These are phyloP conservation scores for Vanilla planifolia DNA, from an alignment of 106 monocot species.

Conservation along the genomic window DNA sequence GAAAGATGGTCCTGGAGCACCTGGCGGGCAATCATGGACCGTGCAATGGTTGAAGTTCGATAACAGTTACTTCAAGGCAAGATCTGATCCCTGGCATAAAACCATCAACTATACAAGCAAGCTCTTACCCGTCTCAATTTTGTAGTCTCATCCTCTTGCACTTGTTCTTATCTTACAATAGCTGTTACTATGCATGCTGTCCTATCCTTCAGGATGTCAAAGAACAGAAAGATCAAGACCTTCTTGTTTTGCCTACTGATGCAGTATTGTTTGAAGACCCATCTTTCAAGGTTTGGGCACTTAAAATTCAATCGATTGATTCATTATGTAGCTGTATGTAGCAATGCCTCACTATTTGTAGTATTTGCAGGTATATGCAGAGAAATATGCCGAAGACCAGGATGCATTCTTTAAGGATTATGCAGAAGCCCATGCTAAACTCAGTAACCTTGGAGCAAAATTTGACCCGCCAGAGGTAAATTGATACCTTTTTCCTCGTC, in stretches of 20 bases:
- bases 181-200: background rate
- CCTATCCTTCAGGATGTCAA: slow-evolving; percentile 66
- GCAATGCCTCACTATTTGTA: background rate
- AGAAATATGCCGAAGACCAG: slow-evolving; percentile 91
- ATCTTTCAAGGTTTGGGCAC: slow-evolving; percentile 66
- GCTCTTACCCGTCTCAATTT: background rate
- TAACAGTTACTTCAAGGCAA: slow-evolving; percentile 95
- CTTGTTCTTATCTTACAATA: background rate
- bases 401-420: slow-evolving; percentile 91
- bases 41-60: slow-evolving; percentile 96
- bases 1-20: slow-evolving; percentile 97
- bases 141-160: background rate
- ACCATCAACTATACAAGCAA: background rate
- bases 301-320: background rate
- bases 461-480: slow-evolving; percentile 89
- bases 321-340: background rate
- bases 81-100: slow-evolving; percentile 7
- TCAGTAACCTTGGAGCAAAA: slow-evolving; percentile 84
- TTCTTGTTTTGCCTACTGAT: slow-evolving; percentile 94
- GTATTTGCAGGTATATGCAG: slow-evolving; percentile 61
- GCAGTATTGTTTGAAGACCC: slow-evolving; percentile 94
- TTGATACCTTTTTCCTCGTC: background rate
- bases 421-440: slow-evolving; percentile 97
- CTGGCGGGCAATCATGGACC: slow-evolving; percentile 99
- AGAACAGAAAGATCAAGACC: slow-evolving; percentile 84